phyloP scores from a whole-genome alignment of 371 early-diverging fungal species.

The Rhizopus sp. region DNA sequence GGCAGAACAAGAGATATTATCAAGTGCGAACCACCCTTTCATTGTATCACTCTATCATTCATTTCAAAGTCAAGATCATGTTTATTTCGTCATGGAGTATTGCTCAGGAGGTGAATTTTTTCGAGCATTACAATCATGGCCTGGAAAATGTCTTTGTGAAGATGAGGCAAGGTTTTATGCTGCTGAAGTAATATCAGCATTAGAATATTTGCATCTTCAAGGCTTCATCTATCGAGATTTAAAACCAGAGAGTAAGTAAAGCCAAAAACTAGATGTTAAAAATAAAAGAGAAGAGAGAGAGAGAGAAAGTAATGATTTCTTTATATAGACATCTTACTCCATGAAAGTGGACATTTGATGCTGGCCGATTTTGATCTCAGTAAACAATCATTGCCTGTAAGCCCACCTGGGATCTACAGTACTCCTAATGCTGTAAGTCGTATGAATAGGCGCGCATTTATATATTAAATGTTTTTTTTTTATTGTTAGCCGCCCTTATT shows the following conservation, averaged over 20 bases:
- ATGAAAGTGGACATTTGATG: conserved; percentile 80
- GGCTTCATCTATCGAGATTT: conserved; percentile 90
- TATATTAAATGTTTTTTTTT: conserved; percentile 1
- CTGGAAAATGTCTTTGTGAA: conserved; percentile 80
- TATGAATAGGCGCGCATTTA: conserved; percentile 6
- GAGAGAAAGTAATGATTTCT: conserved; percentile 56
- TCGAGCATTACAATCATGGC: conserved; percentile 60
- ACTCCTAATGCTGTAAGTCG: conserved; percentile 2
- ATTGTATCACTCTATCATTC: conserved; percentile 95
- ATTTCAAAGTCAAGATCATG: conserved; percentile 83
- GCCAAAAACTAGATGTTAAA: conserved; percentile 72
- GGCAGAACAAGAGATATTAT: conserved; percentile 77
- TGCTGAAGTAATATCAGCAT: conserved; percentile 82
- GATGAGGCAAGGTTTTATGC: conserved; percentile 84
- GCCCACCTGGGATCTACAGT: conserved; percentile 83
- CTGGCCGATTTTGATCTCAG: conserved; percentile 93
- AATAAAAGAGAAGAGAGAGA: too few species aligned
- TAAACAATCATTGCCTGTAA: conserved; percentile 79
- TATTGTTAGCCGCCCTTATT: conserved; percentile 48
- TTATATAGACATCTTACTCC: conserved; percentile 84
- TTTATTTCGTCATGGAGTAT: conserved; percentile 96
- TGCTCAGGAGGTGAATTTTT: conserved; percentile 99
- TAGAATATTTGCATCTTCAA: conserved; percentile 87
- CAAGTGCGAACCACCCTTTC: conserved; percentile 88
- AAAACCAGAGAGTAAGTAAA: conserved; percentile 93